These are phyloP conservation scores for Stephania yunnanensis DNA, from an alignment of 164 flowering plant species.

Conservation along the genomic window DNA sequence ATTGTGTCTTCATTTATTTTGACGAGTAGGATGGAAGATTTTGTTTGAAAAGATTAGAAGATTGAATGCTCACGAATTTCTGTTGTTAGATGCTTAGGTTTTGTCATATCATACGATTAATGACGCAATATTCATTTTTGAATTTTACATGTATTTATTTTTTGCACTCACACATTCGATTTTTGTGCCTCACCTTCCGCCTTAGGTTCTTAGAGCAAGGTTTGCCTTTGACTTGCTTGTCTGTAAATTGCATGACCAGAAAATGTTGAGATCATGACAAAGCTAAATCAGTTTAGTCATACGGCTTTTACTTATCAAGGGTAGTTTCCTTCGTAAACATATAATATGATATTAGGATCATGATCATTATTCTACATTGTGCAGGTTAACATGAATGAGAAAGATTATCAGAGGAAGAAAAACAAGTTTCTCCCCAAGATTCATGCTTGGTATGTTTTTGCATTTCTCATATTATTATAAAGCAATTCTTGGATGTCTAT, in stretches of 20 bases:
- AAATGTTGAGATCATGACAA: no score
- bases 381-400: slow-evolving; percentile 99
- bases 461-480: slow-evolving; percentile 4
- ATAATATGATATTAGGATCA: not conserved
- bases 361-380: not conserved
- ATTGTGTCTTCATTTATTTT: no score
- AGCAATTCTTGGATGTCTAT: not conserved
- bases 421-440: slow-evolving; percentile 98
- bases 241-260: no score
- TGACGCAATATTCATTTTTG: not conserved
- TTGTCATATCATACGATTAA: no score
- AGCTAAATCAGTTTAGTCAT: not conserved
- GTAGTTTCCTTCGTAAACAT: no score
- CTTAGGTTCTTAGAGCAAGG: no score
- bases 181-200: no score
- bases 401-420: slow-evolving; percentile 94
- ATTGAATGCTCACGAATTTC: no score
- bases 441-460: slow-evolving; percentile 81
- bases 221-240: no score
- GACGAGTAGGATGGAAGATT: no score
- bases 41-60: no score
- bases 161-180: not conserved
- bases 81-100: no score
- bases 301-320: not conserved
- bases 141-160: not conserved